phyloP scores from a whole-genome alignment of 177 flowering plant genomes.

The Vitis hybrid region DNA sequence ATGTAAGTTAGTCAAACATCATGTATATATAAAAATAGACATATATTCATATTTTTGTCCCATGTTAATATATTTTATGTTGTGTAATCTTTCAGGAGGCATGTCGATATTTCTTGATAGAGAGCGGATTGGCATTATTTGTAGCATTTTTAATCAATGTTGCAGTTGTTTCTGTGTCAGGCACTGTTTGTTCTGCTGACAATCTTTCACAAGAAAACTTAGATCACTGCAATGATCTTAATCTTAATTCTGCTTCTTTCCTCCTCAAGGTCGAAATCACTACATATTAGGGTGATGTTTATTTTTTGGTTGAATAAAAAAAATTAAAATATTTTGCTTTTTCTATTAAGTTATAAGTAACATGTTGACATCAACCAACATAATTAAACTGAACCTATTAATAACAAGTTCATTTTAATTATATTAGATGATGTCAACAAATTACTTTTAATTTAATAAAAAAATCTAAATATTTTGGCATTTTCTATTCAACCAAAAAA shows the following conservation, averaged over 20 bases:
- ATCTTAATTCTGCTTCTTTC: conserved; percentile 78
- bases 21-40: not conserved
- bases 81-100: conserved; percentile 47
- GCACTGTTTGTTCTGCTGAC: conserved; percentile 49
- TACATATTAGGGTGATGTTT: not conserved
- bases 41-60: too few species aligned
- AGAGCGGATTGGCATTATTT: conserved; percentile 79
- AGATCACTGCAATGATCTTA: conserved; percentile 53
- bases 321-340: too few species aligned
- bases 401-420: too few species aligned
- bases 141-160: conserved; percentile 82
- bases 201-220: conserved; percentile 28
- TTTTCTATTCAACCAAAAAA: too few species aligned
- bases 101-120: conserved; percentile 74
- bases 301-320: too few species aligned
- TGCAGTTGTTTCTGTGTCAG: conserved; percentile 71
- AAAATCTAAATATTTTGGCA: too few species aligned
- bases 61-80: too few species aligned
- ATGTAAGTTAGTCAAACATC: conserved; percentile 40
- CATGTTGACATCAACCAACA: too few species aligned
- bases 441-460: too few species aligned
- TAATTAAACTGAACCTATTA: too few species aligned
- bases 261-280: conserved; percentile 62
- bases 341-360: too few species aligned
- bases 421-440: too few species aligned